Evolutionary conservation across 306 rosid genomes (phyloP).

Genomic region (Begonia masoniana): DNA sequence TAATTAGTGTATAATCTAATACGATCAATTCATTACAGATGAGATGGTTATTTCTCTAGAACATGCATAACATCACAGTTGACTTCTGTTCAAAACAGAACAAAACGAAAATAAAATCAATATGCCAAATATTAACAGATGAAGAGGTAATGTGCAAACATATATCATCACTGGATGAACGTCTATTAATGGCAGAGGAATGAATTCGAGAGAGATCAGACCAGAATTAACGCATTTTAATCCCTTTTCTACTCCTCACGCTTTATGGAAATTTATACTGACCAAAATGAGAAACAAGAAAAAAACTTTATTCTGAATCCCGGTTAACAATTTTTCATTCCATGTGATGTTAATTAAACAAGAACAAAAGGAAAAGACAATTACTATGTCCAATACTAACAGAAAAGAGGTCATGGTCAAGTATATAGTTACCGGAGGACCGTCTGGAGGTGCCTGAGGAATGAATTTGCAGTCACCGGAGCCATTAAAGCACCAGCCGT

Average conservation of each 20-base stretch:
- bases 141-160: no score
- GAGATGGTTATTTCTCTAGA: no score
- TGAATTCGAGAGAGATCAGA: constrained; percentile 21
- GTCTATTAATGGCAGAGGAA: constrained; percentile 62
- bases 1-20: no score
- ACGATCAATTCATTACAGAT: no score
- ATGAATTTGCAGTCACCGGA: constrained; percentile 73
- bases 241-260: constrained; percentile 70
- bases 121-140: no score
- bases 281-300: no score
- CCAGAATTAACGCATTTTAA: constrained; percentile 1
- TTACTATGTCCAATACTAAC: constrained; percentile 29
- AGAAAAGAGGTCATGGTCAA: constrained; percentile 70
- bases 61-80: no score
- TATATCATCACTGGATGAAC: constrained; percentile 51
- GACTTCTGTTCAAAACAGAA: no score
- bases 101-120: no score
- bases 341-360: constrained; percentile 56
- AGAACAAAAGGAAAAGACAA: no score
- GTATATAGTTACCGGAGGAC: constrained; percentile 69
- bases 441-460: constrained; percentile 78
- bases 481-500: constrained; percentile 95
- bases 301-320: no score
- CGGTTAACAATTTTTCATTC: no score
- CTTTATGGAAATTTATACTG: constrained; percentile 33